phyloP scores from a whole-genome alignment of 2,329 filamentous ascomycete genomes.

The Colletotrichum tofieldiae region DNA sequence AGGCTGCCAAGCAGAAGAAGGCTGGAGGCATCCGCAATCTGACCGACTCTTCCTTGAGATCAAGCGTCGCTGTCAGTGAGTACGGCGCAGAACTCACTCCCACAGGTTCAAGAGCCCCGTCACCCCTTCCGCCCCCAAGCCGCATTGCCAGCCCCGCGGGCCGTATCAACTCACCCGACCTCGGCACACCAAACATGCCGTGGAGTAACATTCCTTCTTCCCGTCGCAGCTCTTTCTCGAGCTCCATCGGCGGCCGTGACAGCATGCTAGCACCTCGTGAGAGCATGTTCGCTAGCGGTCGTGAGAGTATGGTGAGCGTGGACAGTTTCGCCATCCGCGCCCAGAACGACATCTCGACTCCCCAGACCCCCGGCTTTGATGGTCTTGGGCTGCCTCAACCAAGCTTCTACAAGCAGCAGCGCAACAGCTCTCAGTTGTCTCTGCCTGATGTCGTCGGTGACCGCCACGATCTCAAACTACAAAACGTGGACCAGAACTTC shows the following conservation, averaged over 20 bases:
- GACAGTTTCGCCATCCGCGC: constrained; percentile 49
- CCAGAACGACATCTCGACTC: constrained; percentile 34
- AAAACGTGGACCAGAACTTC: constrained; percentile 79
- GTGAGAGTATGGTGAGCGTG: constrained; percentile 44
- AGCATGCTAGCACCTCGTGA: constrained; percentile 25
- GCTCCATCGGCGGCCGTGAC: constrained; percentile 31
- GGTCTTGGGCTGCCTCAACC: constrained; percentile 36
- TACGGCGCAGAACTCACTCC: constrained; percentile 32
- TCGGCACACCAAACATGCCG: constrained; percentile 34
- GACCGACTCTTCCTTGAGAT: constrained; percentile 37
- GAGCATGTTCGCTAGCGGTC: constrained; percentile 19
- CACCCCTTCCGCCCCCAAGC: constrained; percentile 33
- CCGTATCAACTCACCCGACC: constrained; percentile 36
- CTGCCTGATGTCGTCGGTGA: constrained; percentile 72
- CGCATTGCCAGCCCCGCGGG: constrained; percentile 37
- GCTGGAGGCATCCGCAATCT: constrained; percentile 36
- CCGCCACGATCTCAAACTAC: constrained; percentile 74
- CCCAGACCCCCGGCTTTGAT: constrained; percentile 33
- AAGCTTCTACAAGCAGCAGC: constrained; percentile 49
- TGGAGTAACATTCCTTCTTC: constrained; percentile 39
- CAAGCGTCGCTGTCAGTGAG: constrained; percentile 37
- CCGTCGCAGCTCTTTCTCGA: constrained; percentile 41
- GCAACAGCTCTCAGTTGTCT: constrained; percentile 65
- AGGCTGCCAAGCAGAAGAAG: constrained; percentile 46
- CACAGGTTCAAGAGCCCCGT: constrained; percentile 31